Evolutionary conservation across 768 basidiomycete species (phyloP).

Genomic region (Suillus fuscotomentosus): DNA sequence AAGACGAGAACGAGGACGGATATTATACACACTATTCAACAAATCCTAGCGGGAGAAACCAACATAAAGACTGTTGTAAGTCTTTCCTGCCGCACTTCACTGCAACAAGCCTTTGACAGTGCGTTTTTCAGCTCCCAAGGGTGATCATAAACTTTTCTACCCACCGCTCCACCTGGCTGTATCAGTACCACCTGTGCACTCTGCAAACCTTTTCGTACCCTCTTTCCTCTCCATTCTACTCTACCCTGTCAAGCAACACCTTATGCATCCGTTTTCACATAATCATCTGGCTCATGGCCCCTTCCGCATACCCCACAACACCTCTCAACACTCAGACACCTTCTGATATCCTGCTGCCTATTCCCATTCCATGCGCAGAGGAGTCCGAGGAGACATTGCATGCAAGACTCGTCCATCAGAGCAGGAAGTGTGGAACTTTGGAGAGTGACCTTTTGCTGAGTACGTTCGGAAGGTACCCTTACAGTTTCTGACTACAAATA

Average conservation of each 20-base stretch:
- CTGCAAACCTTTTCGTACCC: too few species aligned
- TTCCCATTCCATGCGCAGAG: slow-evolving; percentile 68
- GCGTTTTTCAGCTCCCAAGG: neutral
- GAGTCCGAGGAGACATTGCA: slow-evolving; percentile 69
- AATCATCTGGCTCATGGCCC: slow-evolving; percentile 47
- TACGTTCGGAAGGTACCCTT: slow-evolving; percentile 71
- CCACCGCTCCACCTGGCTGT: too few species aligned
- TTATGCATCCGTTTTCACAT: too few species aligned
- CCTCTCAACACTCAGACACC: slow-evolving; percentile 57
- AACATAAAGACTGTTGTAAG: neutral
- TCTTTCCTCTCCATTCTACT: too few species aligned
- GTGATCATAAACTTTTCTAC: neutral
- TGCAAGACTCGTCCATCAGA: slow-evolving; percentile 90
- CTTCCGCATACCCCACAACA: slow-evolving; percentile 78
- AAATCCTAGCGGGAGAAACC: neutral
- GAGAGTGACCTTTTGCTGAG: slow-evolving; percentile 91
- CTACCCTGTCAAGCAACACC: too few species aligned
- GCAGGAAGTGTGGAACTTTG: slow-evolving; percentile 90
- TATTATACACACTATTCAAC: neutral
- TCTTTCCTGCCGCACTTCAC: neutral
- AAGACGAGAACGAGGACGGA: neutral
- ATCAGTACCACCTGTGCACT: too few species aligned
- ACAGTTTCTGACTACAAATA: too few species aligned
- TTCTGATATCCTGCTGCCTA: slow-evolving; percentile 45
- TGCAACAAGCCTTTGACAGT: too few species aligned